Conservation (phyloP, 2,329 filamentous ascomycete genomes). For the Chrysoporthe cubensis region DNA sequence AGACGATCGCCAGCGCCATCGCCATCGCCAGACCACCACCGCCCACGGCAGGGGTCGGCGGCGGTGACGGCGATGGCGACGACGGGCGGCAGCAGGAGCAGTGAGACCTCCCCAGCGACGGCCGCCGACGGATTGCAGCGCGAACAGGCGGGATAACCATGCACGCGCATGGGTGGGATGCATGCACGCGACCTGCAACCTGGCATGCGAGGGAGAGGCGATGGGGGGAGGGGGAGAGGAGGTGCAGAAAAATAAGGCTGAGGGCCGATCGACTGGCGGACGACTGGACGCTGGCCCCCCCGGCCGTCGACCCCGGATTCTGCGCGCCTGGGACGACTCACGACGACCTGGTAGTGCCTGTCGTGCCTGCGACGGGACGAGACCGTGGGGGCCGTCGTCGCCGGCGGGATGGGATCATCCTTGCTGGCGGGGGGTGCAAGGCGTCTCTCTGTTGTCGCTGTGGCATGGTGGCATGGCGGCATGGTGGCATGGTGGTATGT, state of each 20-base stretch:
- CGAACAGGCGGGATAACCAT: background rate
- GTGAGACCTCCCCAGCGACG: background rate
- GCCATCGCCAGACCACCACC: background rate
- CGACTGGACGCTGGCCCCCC: background rate
- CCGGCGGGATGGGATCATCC: too few relatives aligned
- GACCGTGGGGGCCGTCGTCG: background rate
- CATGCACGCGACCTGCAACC: too few relatives aligned
- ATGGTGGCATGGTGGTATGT: background rate
- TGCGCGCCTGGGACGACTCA: background rate
- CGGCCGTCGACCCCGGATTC: background rate
- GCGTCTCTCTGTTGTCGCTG: too few relatives aligned
- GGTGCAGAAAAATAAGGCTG: constrained; percentile 7
- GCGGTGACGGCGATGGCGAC: too few relatives aligned
- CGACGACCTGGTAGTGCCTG: too few relatives aligned
- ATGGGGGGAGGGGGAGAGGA: background rate
- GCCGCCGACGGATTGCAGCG: background rate
- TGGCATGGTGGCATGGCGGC: too few relatives aligned
- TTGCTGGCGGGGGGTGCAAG: too few relatives aligned
- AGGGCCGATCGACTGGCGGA: background rate
- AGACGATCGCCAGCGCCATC: background rate
- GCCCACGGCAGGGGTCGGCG: background rate
- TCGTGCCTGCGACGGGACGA: too few relatives aligned
- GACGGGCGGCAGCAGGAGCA: background rate
- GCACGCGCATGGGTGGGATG: background rate
- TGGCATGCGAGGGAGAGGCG: background rate